A percentile compares a stretch with the other conserved stretches of the same genome.
phyloP scores from a whole-genome alignment of 1,139 yeast genomes.

The Debaryomyces nepalensis region DNA sequence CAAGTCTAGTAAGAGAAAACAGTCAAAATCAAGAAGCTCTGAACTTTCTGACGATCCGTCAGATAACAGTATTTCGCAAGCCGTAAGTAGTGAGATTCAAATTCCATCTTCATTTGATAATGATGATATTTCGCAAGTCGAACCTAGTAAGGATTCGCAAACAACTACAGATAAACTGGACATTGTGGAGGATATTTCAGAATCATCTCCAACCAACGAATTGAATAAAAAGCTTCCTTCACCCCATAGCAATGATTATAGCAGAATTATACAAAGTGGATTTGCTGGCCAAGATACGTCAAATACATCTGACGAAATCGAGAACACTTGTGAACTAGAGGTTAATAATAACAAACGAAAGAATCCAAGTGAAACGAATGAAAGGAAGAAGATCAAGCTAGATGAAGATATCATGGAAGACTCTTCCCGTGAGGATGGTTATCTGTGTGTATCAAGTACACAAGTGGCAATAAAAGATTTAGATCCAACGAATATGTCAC shows the following conservation, averaged over 20 bases:
- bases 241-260: conserved; percentile 4
- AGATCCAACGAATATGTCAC: too few species aligned
- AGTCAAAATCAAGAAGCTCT: background rate
- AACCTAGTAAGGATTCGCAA: conserved; percentile 13
- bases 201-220: background rate
- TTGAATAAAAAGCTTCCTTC: background rate
- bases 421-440: too few species aligned
- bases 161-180: background rate
- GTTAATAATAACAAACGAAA: background rate
- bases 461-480: too few species aligned
- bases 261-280: conserved; percentile 11
- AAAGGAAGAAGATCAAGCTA: background rate
- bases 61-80: background rate
- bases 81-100: conserved; percentile 1
- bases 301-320: background rate
- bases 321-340: background rate
- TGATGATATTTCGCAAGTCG: conserved; percentile 17
- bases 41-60: background rate
- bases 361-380: background rate
- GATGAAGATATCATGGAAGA: too few species aligned
- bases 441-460: too few species aligned
- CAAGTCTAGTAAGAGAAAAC: background rate
- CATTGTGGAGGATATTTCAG: background rate
- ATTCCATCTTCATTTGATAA: conserved; percentile 8
- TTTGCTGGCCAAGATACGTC: conserved; percentile 7